These are phyloP conservation scores for Gleditsia sinensis DNA, from an alignment of 306 rosid genomes.

Conservation along the genomic window DNA sequence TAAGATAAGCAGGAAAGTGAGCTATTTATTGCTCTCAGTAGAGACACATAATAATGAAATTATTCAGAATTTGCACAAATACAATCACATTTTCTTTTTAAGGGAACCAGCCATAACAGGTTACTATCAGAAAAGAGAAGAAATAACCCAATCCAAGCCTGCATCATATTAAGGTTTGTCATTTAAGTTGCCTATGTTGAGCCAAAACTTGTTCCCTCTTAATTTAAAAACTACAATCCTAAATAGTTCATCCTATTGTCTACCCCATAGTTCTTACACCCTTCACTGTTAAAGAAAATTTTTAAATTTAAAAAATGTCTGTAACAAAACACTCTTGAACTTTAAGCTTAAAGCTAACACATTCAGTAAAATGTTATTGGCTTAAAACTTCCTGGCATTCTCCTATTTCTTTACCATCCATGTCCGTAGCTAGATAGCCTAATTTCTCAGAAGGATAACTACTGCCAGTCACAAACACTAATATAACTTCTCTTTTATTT, in stretches of 20 bases:
- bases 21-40: neutral
- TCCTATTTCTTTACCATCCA: neutral
- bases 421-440: neutral
- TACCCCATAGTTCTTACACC: neutral
- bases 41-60: neutral
- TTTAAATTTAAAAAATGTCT: neutral
- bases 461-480: neutral
- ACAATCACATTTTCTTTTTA: neutral
- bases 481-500: neutral
- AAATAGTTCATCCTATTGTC: neutral
- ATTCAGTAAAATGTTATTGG: neutral
- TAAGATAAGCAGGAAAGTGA: conserved; percentile 31
- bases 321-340: neutral
- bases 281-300: neutral
- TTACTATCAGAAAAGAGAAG: neutral
- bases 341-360: neutral
- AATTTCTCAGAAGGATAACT: neutral
- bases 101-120: neutral
- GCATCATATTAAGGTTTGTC: neutral
- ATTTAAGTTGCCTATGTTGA: neutral
- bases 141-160: neutral
- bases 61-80: neutral
- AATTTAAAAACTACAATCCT: neutral
- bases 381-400: neutral
- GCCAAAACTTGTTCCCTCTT: neutral